Conservation (phyloP, 768 basidiomycete genomes). For the Pluteus cervinus region DNA sequence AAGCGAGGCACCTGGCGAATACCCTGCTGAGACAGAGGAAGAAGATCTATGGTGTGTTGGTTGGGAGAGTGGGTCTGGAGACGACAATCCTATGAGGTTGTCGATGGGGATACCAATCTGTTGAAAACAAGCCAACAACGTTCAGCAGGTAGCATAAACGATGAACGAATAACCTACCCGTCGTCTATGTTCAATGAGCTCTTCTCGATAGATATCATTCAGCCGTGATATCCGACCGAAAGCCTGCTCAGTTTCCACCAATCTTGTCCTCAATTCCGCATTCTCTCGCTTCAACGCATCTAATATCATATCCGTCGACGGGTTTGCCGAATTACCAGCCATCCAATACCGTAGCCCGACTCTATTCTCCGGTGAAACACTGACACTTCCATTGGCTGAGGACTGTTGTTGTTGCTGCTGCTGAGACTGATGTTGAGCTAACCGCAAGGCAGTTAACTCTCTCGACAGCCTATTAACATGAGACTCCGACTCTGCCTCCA, state of each 20-base stretch:
- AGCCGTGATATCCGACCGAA: slow-evolving; percentile 67
- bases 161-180: slow-evolving; percentile 46
- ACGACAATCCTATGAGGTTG: slow-evolving; percentile 66
- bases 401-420: slow-evolving; percentile 20
- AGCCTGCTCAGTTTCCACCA: slow-evolving; percentile 73
- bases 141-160: slow-evolving; percentile 1
- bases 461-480: slow-evolving; percentile 74
- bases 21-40: slow-evolving; percentile 26
- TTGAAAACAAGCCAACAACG: slow-evolving; percentile 7
- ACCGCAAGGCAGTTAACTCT: slow-evolving; percentile 60
- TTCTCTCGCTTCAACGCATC: slow-evolving; percentile 78
- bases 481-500: slow-evolving; percentile 82
- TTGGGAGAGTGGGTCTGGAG: slow-evolving; percentile 64
- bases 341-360: slow-evolving; percentile 23
- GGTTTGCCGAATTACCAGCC: slow-evolving; percentile 24
- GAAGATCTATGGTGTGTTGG: slow-evolving; percentile 59
- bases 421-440: slow-evolving; percentile 50
- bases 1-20: slow-evolving; percentile 44
- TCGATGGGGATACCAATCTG: slow-evolving; percentile 77
- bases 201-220: slow-evolving; percentile 82
- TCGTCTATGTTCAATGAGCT: slow-evolving; percentile 70
- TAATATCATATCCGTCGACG: slow-evolving; percentile 54
- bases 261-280: slow-evolving; percentile 57
- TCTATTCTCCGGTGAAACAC: slow-evolving; percentile 27
- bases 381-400: slow-evolving; percentile 17